Evolutionary conservation across 768 basidiomycete genomes (phyloP).

Genomic region (Lactifluus echinatus): DNA sequence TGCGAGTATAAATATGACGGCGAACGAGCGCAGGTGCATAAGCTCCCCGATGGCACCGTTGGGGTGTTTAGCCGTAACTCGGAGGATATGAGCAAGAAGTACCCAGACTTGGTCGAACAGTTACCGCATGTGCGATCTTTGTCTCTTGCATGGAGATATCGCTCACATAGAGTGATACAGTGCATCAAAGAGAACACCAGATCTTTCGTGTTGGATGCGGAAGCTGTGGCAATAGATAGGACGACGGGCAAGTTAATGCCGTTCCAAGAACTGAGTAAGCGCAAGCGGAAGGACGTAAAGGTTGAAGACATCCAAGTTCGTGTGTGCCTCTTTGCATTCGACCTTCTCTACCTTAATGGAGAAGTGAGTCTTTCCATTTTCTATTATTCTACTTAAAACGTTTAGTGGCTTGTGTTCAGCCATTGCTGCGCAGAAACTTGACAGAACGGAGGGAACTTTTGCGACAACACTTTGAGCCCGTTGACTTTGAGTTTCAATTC

Average conservation of each 20-base stretch:
- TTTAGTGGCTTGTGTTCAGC: slow-evolving; percentile 36
- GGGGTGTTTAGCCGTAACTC: slow-evolving; percentile 96
- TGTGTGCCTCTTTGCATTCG: slow-evolving; percentile 95
- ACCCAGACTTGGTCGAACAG: slow-evolving; percentile 95
- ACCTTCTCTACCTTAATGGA: slow-evolving; percentile 92
- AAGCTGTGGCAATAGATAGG: slow-evolving; percentile 93
- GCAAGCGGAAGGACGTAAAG: slow-evolving; percentile 97
- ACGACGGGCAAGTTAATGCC: slow-evolving; percentile 82
- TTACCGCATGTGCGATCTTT: slow-evolving; percentile 57
- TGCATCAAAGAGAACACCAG: slow-evolving; percentile 76
- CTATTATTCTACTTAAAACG: background rate
- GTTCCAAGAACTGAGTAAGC: slow-evolving; percentile 91
- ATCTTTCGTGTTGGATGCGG: slow-evolving; percentile 92
- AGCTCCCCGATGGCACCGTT: slow-evolving; percentile 70
- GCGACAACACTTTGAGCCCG: slow-evolving; percentile 66
- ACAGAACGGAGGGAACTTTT: slow-evolving; percentile 70
- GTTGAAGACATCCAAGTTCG: slow-evolving; percentile 96
- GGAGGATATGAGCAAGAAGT: slow-evolving; percentile 99
- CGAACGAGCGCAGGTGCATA: slow-evolving; percentile 93
- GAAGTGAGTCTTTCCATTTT: slow-evolving; percentile 53
- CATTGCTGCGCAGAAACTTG: slow-evolving; percentile 71
- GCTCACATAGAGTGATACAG: slow-evolving; percentile 33
- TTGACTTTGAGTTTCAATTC: slow-evolving; percentile 87
- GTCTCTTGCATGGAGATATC: background rate
- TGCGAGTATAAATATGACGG: slow-evolving; percentile 99